Base-by-base conservation (phyloP, 331 rosid genomes). In the Prunus yedoensis region DNA sequence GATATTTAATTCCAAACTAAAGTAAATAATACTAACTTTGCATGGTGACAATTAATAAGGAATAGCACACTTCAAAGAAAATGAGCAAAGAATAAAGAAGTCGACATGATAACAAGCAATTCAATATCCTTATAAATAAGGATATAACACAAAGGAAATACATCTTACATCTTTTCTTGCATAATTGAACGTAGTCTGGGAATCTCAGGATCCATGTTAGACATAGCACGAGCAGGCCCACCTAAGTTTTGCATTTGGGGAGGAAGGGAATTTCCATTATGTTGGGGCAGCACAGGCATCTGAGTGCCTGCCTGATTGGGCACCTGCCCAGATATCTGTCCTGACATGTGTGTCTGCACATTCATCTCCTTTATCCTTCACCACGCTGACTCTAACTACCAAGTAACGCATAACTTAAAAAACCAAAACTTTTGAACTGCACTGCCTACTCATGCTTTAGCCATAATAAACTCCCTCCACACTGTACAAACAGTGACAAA, bases 121-220 rank as follows among this genome's bases (percentile, higher is more conserved):
- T n/a, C 54, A 57, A 23, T n/a, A 20, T 30, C 47, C 30, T 41
- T 27, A 12, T 18, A 11, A 54, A 63, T 32, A 54, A 38, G 2
- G 21, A 28, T 18, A 32, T 13, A 30, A 43, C 14, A 23, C 8
- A 0, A 67, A 73, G 17, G 15, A 50, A 45, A 73, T 46, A 41
- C 20, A 68, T 47, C 96, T 88, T 89, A 95, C 99, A 95, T 92
- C 84, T 77, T 90, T 0, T 86, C 89, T 56, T 85, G 85, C 75
- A 89, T 89, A 62, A 63, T 65, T 1, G 47, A 0, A 1, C 98
- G 96, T 7, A 86, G 83, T 75, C 75, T 86, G 9, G 3, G 3
- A 83, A 92, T 10, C 41, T 95, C 99, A 2, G 91, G 69, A 54
- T 92, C 98, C 90, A 82, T 82, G 62, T 47, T 77, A 64, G 65